phyloP scores from a whole-genome alignment of 2,329 filamentous ascomycete species.

The Penicillium sumatraense region DNA sequence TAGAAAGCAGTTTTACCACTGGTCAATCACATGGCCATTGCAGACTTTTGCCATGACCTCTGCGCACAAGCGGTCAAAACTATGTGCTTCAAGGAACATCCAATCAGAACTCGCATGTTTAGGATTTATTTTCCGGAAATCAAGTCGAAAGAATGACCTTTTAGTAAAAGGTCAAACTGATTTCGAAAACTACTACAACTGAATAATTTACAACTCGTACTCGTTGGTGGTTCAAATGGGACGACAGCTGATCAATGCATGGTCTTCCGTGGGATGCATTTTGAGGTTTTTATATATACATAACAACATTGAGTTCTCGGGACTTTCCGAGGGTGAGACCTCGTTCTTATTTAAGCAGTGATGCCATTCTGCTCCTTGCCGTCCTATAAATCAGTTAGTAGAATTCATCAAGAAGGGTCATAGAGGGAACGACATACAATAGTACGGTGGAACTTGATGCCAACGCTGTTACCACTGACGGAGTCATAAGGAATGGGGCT shows the following conservation, averaged over 20 bases:
- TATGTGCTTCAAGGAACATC: no score
- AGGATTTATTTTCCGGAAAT: no score
- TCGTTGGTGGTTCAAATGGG: not conserved
- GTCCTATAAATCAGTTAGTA: conserved; percentile 15
- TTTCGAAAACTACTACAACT: no score
- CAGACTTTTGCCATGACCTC: no score
- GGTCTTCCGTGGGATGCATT: not conserved
- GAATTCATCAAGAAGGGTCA: not conserved
- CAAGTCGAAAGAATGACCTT: no score
- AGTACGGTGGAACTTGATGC: conserved; percentile 27
- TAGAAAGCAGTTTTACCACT: no score
- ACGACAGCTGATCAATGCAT: not conserved
- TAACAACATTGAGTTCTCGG: not conserved
- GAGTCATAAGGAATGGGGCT: conserved; percentile 39
- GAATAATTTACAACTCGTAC: no score
- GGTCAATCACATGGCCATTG: no score
- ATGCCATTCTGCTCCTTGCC: conserved; percentile 18
- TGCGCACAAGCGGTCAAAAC: no score
- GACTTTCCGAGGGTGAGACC: not conserved
- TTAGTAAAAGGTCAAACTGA: no score
- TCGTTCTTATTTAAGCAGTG: conserved; percentile 10
- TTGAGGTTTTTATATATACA: not conserved
- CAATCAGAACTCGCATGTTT: no score
- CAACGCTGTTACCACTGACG: conserved; percentile 30
- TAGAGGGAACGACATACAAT: conserved; percentile 9